Percentiles rank a stretch among this genome's conserved stretches.
Conservation (phyloP, 306 rosid genomes). For the Casuarina glauca region DNA sequence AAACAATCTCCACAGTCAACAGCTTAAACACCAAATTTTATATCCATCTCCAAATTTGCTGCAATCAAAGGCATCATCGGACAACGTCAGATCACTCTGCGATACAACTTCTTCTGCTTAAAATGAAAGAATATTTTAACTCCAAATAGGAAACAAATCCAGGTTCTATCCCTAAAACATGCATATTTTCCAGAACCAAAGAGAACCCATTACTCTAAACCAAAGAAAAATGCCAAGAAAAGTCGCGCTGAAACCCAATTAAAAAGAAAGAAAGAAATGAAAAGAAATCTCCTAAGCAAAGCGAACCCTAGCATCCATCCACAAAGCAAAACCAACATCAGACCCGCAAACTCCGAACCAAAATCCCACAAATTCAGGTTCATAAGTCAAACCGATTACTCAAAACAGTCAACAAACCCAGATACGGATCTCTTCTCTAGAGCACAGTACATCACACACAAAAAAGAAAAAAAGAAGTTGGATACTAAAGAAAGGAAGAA, state of each 20-base stretch:
- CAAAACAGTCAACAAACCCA: constrained; percentile 15
- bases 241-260: neutral
- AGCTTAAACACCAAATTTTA: neutral
- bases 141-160: constrained; percentile 14
- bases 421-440: neutral
- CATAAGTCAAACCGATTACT: constrained; percentile 30
- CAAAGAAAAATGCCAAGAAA: neutral
- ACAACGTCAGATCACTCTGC: neutral
- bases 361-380: constrained; percentile 15
- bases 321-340: constrained; percentile 20
- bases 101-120: neutral
- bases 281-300: constrained; percentile 18
- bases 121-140: neutral
- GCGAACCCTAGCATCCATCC: constrained; percentile 36
- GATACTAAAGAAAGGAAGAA: constrained; percentile 17
- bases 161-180: constrained; percentile 20
- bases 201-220: neutral
- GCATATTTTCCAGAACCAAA: constrained; percentile 1
- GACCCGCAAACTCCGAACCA: constrained; percentile 15
- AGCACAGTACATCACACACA: constrained; percentile 8
- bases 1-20: neutral
- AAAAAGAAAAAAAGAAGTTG: neutral
- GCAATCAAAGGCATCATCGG: constrained; percentile 20
- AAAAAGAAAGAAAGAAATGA: neutral
- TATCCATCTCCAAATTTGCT: neutral